phyloP scores from a whole-genome alignment of 1,284 basidiomycete species.

The Apiotrichum veenhuisii region DNA sequence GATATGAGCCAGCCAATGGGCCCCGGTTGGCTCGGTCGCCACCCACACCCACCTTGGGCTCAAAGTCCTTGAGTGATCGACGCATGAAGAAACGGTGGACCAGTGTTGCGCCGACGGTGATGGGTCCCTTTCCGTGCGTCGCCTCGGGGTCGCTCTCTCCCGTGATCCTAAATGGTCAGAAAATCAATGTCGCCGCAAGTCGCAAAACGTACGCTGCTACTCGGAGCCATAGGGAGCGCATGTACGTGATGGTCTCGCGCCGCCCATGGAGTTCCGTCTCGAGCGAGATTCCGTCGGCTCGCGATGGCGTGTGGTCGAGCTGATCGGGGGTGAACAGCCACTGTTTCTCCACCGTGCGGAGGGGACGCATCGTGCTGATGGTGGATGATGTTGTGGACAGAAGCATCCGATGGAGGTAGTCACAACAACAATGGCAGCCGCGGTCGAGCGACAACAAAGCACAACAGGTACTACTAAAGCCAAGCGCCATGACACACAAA shows the following conservation, averaged over 20 bases:
- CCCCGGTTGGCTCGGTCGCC: not conserved
- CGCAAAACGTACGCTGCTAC: constrained; percentile 5
- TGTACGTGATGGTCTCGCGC: constrained; percentile 22
- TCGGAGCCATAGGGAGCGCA: constrained; percentile 15
- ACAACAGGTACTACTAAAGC: too few relatives aligned
- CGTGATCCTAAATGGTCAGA: not conserved
- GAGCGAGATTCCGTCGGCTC: constrained; percentile 24
- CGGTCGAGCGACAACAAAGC: too few relatives aligned
- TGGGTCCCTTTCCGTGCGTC: constrained; percentile 32
- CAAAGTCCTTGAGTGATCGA: constrained; percentile 76
- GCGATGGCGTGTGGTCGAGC: constrained; percentile 33
- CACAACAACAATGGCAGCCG: too few relatives aligned
- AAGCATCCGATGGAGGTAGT: too few relatives aligned
- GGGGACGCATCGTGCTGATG: constrained; percentile 25
- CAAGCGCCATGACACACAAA: too few relatives aligned
- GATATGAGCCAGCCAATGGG: too few relatives aligned
- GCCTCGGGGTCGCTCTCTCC: constrained; percentile 17
- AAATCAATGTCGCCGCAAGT: too few relatives aligned
- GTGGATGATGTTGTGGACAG: not conserved
- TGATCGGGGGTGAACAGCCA: constrained; percentile 32
- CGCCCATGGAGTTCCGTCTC: constrained; percentile 32
- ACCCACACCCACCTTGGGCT: constrained; percentile 43
- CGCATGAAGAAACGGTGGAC: constrained; percentile 95
- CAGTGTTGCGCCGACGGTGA: constrained; percentile 81
- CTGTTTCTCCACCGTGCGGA: constrained; percentile 30